A percentile compares a stretch with the other conserved stretches of the same genome.
These are phyloP conservation scores for Cyclotella cryptica DNA, from an alignment of 108 stramenopile genomes.

Conservation along the genomic window DNA sequence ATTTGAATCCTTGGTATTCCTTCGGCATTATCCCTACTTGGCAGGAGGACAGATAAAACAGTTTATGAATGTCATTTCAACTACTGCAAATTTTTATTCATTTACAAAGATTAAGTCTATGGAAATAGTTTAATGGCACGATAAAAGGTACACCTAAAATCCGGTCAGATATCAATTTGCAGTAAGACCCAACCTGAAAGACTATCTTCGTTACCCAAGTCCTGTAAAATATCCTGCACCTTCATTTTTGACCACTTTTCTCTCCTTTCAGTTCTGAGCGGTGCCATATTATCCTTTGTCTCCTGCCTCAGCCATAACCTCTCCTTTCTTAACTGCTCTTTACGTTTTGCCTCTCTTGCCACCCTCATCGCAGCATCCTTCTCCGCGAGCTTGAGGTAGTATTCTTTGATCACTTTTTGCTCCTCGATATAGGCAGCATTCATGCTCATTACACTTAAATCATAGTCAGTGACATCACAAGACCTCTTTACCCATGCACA, in stretches of 20 bases:
- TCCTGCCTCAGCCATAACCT: constrained; percentile 18
- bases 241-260: constrained; percentile 26
- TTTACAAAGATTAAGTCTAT: neutral
- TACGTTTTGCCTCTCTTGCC: constrained; percentile 14
- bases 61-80: neutral
- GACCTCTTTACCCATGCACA: constrained; percentile 33
- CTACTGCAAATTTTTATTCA: neutral
- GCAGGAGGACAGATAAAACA: neutral
- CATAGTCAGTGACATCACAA: constrained; percentile 29
- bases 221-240: constrained; percentile 26
- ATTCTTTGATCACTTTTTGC: constrained; percentile 30
- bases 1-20: neutral
- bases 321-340: constrained; percentile 11
- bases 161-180: neutral
- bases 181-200: constrained; percentile 34
- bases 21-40: neutral
- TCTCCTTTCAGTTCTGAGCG: constrained; percentile 10
- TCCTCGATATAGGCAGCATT: constrained; percentile 27
- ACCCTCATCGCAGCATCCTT: constrained; percentile 15
- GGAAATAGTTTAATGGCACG: neutral
- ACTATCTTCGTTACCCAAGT: constrained; percentile 27
- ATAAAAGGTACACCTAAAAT: neutral
- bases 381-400: constrained; percentile 21
- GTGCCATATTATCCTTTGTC: constrained; percentile 4
- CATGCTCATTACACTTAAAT: constrained; percentile 20